Evolutionary conservation across 495 filamentous ascomycete genomes (phyloP).

Genomic region (Rhizodiscina lignyota): DNA sequence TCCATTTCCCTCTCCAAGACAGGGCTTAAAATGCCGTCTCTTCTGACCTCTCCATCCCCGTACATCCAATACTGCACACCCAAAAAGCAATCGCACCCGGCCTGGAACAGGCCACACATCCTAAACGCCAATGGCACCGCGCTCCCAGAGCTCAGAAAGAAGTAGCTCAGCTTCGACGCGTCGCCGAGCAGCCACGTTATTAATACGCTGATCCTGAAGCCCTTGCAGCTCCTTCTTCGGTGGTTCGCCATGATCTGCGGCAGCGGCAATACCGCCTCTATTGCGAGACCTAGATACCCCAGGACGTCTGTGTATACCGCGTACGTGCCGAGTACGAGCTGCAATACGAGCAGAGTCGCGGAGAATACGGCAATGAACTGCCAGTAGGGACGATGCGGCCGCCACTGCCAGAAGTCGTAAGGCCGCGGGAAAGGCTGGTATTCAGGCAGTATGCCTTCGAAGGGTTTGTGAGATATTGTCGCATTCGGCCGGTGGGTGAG

Average conservation of each 20-base stretch:
- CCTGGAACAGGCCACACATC: constrained; percentile 83
- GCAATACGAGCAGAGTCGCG: constrained; percentile 44
- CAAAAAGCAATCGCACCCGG: constrained; percentile 63
- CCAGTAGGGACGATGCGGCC: constrained; percentile 77
- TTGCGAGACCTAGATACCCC: constrained; percentile 67
- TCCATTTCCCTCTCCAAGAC: neutral
- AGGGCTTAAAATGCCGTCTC: neutral
- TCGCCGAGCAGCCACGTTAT: constrained; percentile 83
- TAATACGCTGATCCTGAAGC: constrained; percentile 75
- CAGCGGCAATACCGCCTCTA: constrained; percentile 80
- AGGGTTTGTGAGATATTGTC: constrained; percentile 11
- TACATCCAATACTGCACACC: constrained; percentile 79
- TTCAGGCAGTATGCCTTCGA: constrained; percentile 6
- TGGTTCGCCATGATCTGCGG: constrained; percentile 79
- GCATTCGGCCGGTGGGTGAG: constrained; percentile 67
- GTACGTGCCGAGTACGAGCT: constrained; percentile 52
- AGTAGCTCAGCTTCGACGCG: constrained; percentile 90
- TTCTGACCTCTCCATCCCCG: constrained; percentile 32
- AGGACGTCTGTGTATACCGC: constrained; percentile 52
- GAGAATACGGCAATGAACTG: constrained; percentile 62
- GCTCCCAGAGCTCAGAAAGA: constrained; percentile 41
- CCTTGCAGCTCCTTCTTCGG: constrained; percentile 62
- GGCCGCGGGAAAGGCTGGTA: constrained; percentile 44
- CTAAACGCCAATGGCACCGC: constrained; percentile 82
- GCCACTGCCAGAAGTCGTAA: constrained; percentile 94